These are phyloP conservation scores for Inga oerstediana DNA, from an alignment of 306 rosid genomes.

Conservation along the genomic window DNA sequence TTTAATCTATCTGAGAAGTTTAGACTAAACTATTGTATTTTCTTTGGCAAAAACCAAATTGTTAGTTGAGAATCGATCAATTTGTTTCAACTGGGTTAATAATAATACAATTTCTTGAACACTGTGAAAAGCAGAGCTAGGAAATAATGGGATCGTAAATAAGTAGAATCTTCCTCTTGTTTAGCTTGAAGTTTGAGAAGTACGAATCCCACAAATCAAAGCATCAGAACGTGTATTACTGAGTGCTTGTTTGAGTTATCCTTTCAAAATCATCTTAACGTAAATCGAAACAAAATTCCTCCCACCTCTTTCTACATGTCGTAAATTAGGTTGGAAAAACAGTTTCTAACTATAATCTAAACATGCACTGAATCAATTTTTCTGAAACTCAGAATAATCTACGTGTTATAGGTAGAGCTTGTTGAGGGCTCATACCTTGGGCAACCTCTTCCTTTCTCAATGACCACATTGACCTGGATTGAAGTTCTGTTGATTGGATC, in stretches of 20 bases:
- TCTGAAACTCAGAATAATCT: not conserved
- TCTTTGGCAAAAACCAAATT: not conserved
- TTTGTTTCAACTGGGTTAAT: not conserved
- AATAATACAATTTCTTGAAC: not conserved
- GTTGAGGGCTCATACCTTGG: slow-evolving; percentile 95
- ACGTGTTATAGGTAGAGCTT: slow-evolving; percentile 72
- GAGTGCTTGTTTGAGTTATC: too few relatives aligned
- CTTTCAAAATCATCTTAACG: too few relatives aligned
- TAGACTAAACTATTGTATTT: not conserved
- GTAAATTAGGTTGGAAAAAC: too few relatives aligned
- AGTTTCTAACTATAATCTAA: too few relatives aligned
- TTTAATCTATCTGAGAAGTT: not conserved
- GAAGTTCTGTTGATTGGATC: slow-evolving; percentile 83
- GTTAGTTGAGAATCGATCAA: not conserved
- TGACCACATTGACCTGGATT: slow-evolving; percentile 82
- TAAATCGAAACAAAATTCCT: not conserved
- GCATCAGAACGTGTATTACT: not conserved
- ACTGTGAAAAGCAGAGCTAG: not conserved
- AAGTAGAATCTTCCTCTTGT: not conserved
- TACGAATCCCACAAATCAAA: not conserved
- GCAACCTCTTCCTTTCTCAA: slow-evolving; percentile 90
- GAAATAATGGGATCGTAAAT: not conserved
- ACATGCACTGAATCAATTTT: not conserved
- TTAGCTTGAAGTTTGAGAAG: not conserved
- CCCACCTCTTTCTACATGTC: too few relatives aligned